Percentiles rank a stretch among this genome's conserved stretches.
phyloP scores from a whole-genome alignment of 2,329 filamentous ascomycete genomes.

The Talaromyces verruculosus region DNA sequence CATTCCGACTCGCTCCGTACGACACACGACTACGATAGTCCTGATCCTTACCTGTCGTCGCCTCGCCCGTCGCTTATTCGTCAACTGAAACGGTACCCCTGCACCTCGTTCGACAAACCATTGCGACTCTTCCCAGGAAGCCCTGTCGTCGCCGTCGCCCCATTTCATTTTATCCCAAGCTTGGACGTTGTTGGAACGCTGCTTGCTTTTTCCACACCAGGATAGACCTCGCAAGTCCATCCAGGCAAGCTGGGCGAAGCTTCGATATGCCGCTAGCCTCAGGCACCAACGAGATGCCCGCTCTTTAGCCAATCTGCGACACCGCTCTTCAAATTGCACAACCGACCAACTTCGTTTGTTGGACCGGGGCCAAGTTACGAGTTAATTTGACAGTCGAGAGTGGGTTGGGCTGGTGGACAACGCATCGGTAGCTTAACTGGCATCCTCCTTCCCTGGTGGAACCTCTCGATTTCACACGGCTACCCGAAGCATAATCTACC shows the following conservation, averaged over 20 bases:
- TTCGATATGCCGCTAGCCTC: conserved; percentile 38
- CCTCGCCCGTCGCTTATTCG: conserved; percentile 4
- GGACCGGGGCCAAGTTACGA: neutral
- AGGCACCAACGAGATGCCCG: conserved; percentile 39
- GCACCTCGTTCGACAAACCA: neutral
- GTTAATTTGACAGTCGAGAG: conserved; percentile 6
- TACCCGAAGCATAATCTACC: conserved; percentile 27
- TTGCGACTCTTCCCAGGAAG: neutral
- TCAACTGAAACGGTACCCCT: neutral
- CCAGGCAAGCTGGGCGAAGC: conserved; percentile 18
- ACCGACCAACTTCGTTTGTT: conserved; percentile 1
- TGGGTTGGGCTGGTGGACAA: conserved; percentile 39
- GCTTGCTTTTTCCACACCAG: neutral
- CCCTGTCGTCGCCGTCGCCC: neutral
- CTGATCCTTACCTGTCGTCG: neutral
- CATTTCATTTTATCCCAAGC: neutral
- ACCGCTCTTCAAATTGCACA: conserved; percentile 27
- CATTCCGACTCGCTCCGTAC: neutral
- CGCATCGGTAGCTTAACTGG: conserved; percentile 35
- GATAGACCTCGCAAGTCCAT: conserved; percentile 15
- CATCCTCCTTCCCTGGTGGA: conserved; percentile 20
- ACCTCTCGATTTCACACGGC: conserved; percentile 29
- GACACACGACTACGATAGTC: neutral
- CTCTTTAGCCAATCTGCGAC: conserved; percentile 42
- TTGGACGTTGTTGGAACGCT: neutral